A percentile compares a stretch with the other conserved stretches of the same genome.
phyloP scores from a whole-genome alignment of 2,329 filamentous ascomycete genomes.

The Stachybotrys echinatus region DNA sequence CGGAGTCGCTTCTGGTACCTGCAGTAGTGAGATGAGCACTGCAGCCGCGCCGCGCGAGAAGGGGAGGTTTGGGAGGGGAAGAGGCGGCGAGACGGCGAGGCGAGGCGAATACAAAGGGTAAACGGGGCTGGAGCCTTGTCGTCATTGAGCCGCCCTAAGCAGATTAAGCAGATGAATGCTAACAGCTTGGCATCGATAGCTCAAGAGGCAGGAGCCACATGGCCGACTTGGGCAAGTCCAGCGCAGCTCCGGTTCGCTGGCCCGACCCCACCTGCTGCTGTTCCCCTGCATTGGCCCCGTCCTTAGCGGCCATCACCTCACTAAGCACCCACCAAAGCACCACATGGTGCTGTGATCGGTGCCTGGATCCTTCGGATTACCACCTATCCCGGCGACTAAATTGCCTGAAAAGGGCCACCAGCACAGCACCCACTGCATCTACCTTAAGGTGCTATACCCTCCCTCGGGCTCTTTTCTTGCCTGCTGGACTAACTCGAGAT shows the following conservation, averaged over 20 bases:
- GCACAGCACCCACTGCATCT: no score
- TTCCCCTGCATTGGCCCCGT: not conserved
- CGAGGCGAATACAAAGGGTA: not conserved
- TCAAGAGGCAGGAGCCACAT: no score
- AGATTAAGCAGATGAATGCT: no score
- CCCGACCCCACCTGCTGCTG: not conserved
- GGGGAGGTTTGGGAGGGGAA: no score
- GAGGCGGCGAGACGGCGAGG: not conserved
- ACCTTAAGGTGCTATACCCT: no score
- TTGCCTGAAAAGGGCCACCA: no score
- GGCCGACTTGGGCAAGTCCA: not conserved
- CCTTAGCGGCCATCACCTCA: not conserved
- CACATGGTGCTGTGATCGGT: not conserved
- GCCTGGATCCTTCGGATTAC: not conserved
- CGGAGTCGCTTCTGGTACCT: not conserved
- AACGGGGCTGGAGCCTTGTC: not conserved
- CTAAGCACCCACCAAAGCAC: not conserved
- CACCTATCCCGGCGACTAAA: no score
- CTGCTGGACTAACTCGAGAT: no score
- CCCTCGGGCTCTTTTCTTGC: no score
- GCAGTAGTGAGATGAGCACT: not conserved
- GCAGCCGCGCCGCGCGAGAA: no score
- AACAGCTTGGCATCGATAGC: no score
- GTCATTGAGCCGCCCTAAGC: not conserved
- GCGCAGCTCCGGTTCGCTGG: not conserved